Evolutionary conservation across 768 basidiomycete genomes (phyloP).

Genomic region (Suillus tomentosus): DNA sequence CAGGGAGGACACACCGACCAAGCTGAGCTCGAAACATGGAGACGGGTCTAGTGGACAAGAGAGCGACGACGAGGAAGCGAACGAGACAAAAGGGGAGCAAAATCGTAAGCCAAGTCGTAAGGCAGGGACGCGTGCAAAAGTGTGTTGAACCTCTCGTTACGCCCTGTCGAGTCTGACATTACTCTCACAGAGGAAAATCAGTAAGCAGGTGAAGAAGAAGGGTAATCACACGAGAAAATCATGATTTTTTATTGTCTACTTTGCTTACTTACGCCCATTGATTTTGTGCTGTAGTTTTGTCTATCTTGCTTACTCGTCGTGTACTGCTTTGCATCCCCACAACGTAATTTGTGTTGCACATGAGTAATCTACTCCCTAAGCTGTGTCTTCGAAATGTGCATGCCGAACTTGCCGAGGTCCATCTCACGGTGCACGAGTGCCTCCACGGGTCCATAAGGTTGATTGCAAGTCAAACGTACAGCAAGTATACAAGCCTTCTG

Average conservation of each 20-base stretch:
- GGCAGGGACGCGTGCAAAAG: constrained; percentile 43
- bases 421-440: neutral
- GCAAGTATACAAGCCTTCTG: constrained; percentile 3
- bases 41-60: constrained; percentile 34
- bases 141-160: constrained; percentile 20
- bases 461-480: neutral
- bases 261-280: constrained; percentile 6
- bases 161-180: neutral
- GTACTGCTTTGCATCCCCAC: constrained; percentile 6
- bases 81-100: constrained; percentile 29
- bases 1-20: constrained; percentile 36
- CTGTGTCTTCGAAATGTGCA: neutral
- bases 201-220: constrained; percentile 27
- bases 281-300: constrained; percentile 6
- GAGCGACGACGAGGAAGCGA: constrained; percentile 33
- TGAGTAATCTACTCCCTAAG: constrained; percentile 2
- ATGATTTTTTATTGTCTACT: constrained; percentile 16
- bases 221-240: constrained; percentile 26
- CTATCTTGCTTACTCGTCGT: constrained; percentile 8
- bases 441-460: neutral
- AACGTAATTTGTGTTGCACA: neutral
- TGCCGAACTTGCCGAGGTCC: constrained; percentile 8
- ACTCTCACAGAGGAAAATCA: constrained; percentile 33
- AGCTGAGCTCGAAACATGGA: constrained; percentile 42
- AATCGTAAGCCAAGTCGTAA: constrained; percentile 42